Percentiles rank a stretch among this genome's conserved stretches.
These are phyloP conservation scores for Phytophthora capsici DNA, from an alignment of 352 stramenopile species.

Conservation along the genomic window DNA sequence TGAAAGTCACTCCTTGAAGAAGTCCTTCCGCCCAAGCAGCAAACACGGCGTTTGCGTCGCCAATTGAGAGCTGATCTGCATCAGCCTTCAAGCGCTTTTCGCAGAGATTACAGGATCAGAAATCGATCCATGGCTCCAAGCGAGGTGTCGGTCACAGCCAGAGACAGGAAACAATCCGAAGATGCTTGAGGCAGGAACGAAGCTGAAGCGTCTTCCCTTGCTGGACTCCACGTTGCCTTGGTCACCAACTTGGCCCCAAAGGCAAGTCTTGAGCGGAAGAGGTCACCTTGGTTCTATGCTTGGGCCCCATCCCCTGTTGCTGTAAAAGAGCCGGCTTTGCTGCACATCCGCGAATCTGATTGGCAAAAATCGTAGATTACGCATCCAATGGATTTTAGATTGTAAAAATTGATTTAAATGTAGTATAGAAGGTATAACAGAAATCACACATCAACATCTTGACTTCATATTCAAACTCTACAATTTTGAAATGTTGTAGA, in stretches of 20 bases:
- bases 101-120: slow-evolving; percentile 24
- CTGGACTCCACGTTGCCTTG: too few relatives aligned
- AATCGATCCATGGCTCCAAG: too few relatives aligned
- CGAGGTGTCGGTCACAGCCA: neutral
- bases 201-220: too few relatives aligned
- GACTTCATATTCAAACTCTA: too few relatives aligned
- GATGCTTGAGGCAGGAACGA: neutral
- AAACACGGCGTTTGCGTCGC: slow-evolving; percentile 16
- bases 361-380: slow-evolving; percentile 21
- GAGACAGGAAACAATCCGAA: slow-evolving; percentile 7
- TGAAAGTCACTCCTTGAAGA: slow-evolving; percentile 3
- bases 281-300: slow-evolving; percentile 3
- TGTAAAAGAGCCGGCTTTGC: slow-evolving; percentile 13
- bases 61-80: neutral
- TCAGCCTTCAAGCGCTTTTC: slow-evolving; percentile 6
- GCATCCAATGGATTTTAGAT: neutral
- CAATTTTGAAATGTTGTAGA: neutral
- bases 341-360: slow-evolving; percentile 3
- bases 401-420: neutral
- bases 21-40: slow-evolving; percentile 4
- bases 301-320: slow-evolving; percentile 6
- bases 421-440: neutral
- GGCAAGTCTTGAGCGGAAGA: slow-evolving; percentile 1
- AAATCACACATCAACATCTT: slow-evolving; percentile 6
- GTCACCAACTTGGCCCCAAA: neutral